A percentile compares a stretch with the other conserved stretches of the same genome.
Evolutionary conservation across 129 eudicot species (phyloP).

Genomic region (Arctium minus): DNA sequence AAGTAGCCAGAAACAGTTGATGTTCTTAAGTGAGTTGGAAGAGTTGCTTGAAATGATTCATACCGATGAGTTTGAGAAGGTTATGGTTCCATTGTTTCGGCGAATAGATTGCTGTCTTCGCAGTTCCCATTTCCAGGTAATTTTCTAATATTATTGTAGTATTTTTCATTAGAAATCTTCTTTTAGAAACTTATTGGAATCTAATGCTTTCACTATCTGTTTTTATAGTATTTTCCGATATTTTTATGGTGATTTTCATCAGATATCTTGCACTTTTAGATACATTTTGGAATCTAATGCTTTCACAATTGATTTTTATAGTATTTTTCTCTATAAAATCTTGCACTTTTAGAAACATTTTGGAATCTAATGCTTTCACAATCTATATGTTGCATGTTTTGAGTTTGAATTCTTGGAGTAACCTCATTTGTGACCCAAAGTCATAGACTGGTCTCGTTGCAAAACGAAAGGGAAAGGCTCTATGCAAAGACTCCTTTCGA

Average conservation of each 20-base stretch:
- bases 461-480: too few species aligned
- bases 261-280: background rate
- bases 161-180: background rate
- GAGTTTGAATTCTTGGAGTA: background rate
- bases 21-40: conserved; percentile 66
- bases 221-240: background rate
- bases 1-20: conserved; percentile 59
- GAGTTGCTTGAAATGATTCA: conserved; percentile 64
- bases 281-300: background rate
- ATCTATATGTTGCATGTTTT: background rate
- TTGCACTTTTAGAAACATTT: background rate
- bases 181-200: background rate
- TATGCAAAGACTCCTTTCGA: too few species aligned
- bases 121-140: conserved; percentile 70
- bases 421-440: too few species aligned
- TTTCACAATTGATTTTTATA: background rate
- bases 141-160: background rate
- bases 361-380: background rate
- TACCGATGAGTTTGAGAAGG: conserved; percentile 50
- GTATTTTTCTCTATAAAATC: background rate
- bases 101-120: conserved; percentile 54
- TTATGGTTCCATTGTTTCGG: conserved; percentile 59
- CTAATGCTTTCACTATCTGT: background rate
- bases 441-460: too few species aligned
- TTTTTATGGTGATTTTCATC: background rate